phyloP scores from a whole-genome alignment of 192 early-diverging fungal species.

The Spizellomyces punctatus region DNA sequence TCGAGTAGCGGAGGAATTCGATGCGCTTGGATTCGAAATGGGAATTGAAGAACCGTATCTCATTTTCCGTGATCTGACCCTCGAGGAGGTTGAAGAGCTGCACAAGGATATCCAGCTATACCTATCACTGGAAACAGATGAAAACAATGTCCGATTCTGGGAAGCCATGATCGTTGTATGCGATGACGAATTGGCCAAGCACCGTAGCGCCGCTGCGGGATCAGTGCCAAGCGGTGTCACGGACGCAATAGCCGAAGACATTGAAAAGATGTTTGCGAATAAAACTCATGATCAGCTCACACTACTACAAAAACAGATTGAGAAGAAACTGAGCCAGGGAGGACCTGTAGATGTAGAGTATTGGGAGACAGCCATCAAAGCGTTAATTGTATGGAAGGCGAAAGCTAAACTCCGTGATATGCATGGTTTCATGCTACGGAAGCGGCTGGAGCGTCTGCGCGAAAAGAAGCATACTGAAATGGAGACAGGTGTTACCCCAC shows the following conservation, averaged over 20 bases:
- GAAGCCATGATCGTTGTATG: constrained; percentile 80
- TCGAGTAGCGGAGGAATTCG: constrained; percentile 67
- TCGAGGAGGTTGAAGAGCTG: constrained; percentile 76
- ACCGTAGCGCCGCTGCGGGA: constrained; percentile 29
- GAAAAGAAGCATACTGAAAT: constrained; percentile 58
- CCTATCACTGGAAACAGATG: constrained; percentile 77
- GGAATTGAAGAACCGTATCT: constrained; percentile 87
- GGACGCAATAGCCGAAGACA: constrained; percentile 53
- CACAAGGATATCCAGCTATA: constrained; percentile 88
- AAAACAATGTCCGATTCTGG: constrained; percentile 84
- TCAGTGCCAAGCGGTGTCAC: background rate
- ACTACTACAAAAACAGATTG: constrained; percentile 75
- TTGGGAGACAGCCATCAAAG: constrained; percentile 84
- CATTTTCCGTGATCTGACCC: constrained; percentile 70
- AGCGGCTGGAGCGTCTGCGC: constrained; percentile 72
- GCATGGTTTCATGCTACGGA: constrained; percentile 75
- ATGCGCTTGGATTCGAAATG: constrained; percentile 75
- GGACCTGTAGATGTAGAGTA: constrained; percentile 88
- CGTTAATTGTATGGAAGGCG: constrained; percentile 80
- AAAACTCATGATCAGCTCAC: constrained; percentile 78
- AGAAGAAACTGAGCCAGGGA: constrained; percentile 68
- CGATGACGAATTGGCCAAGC: constrained; percentile 64
- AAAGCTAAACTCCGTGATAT: constrained; percentile 76
- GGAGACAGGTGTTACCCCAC: constrained; percentile 36
- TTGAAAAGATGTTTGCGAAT: constrained; percentile 65